Percentiles rank a stretch among this genome's conserved stretches.
Conservation (phyloP, 2,329 filamentous ascomycete species). For the Aspergillus udagawae region DNA sequence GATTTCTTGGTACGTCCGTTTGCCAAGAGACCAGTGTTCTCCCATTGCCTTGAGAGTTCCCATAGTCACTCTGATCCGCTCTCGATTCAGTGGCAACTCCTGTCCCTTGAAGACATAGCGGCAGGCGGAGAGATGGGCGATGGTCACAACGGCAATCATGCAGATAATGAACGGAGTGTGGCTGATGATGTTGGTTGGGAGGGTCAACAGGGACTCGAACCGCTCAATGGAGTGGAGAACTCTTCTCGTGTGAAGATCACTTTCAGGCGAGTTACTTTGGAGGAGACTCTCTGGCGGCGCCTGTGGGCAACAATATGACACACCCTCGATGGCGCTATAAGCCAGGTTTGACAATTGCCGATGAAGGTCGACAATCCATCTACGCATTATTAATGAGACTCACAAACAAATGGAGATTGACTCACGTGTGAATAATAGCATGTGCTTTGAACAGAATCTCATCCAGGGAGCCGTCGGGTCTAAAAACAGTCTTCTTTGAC, state of each 20-base stretch:
- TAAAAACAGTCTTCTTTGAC: slow-evolving; percentile 32
- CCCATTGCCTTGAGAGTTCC: slow-evolving; percentile 35
- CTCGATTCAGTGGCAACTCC: slow-evolving; percentile 29
- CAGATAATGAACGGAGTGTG: slow-evolving; percentile 41
- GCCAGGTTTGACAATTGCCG: slow-evolving; percentile 36
- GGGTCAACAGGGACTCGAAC: slow-evolving; percentile 34
- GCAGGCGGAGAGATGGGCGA: slow-evolving; percentile 58
- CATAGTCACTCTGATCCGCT: slow-evolving; percentile 39
- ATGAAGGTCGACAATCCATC: slow-evolving; percentile 35
- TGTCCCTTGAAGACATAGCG: slow-evolving; percentile 30
- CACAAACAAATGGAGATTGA: slow-evolving; percentile 31
- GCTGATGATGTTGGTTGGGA: slow-evolving; percentile 30
- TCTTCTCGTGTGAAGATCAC: slow-evolving; percentile 36
- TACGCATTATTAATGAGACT: slow-evolving; percentile 10
- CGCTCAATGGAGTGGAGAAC: slow-evolving; percentile 34
- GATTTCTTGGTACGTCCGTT: slow-evolving; percentile 34
- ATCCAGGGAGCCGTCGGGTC: slow-evolving; percentile 51
- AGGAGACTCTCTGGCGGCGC: slow-evolving; percentile 10
- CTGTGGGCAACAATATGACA: slow-evolving; percentile 32
- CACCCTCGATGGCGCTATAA: slow-evolving; percentile 35
- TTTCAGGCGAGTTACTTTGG: slow-evolving; percentile 13
- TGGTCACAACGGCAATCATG: slow-evolving; percentile 37
- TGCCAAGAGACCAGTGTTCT: slow-evolving; percentile 32
- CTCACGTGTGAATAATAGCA: slow-evolving; percentile 57
- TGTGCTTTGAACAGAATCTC: slow-evolving; percentile 77